A percentile compares a stretch with the other conserved stretches of the same genome.
phyloP scores from a whole-genome alignment of 768 basidiomycete species.

The Termitomyces sp. region DNA sequence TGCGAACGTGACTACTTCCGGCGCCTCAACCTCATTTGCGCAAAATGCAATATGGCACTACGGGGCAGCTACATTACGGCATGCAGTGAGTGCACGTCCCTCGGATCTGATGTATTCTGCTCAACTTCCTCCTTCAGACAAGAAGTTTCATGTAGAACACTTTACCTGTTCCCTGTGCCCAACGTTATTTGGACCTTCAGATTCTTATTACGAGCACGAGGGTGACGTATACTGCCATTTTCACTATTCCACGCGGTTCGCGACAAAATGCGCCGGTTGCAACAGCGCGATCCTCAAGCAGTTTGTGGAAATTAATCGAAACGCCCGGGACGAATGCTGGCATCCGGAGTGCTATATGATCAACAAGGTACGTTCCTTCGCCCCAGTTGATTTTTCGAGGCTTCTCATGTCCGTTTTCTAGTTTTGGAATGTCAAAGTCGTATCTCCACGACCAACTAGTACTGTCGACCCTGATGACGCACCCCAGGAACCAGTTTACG shows the following conservation, averaged over 20 bases:
- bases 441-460: constrained; percentile 69
- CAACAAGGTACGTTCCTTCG: constrained; percentile 72
- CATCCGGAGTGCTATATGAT: constrained; percentile 99
- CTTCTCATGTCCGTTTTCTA: constrained; percentile 27
- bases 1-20: constrained; percentile 99
- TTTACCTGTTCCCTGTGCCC: constrained; percentile 98
- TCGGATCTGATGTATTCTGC: constrained; percentile 11
- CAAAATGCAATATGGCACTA: constrained; percentile 91
- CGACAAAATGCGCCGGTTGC: constrained; percentile 98
- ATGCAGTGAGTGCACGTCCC: constrained; percentile 64
- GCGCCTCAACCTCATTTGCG: constrained; percentile 93
- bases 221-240: constrained; percentile 99
- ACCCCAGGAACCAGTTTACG: constrained; percentile 51
- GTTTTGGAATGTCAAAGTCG: constrained; percentile 99
- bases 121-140: constrained; percentile 52
- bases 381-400: constrained; percentile 5
- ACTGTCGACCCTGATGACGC: constrained; percentile 52
- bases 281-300: constrained; percentile 97
- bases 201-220: constrained; percentile 98
- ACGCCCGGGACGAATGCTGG: constrained; percentile 98
- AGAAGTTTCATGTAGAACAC: constrained; percentile 99
- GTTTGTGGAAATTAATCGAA: constrained; percentile 99
- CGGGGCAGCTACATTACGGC: constrained; percentile 99
- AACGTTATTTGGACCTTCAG: constrained; percentile 94
- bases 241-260: constrained; percentile 98